These are phyloP conservation scores for Andrographis paniculata DNA, from an alignment of 305 asterid genomes.

Conservation along the genomic window DNA sequence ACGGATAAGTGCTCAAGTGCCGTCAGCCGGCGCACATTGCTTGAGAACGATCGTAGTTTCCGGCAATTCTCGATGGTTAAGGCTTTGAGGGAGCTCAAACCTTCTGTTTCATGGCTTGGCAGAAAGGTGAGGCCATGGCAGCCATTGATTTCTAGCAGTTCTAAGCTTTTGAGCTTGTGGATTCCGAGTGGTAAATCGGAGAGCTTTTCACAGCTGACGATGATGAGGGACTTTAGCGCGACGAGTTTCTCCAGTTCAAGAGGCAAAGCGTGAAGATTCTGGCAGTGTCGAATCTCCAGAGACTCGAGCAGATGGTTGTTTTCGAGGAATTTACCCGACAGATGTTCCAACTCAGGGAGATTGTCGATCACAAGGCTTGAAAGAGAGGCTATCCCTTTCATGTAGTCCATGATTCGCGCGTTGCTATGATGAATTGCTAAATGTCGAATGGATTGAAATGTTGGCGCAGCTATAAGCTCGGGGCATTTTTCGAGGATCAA, in stretches of 20 bases:
- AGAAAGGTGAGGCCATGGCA: constrained; percentile 16
- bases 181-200: constrained; percentile 15
- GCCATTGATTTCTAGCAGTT: constrained; percentile 15
- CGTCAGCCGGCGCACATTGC: constrained; percentile 16
- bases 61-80: constrained; percentile 21
- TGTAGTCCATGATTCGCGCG: constrained; percentile 12
- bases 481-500: constrained; percentile 18
- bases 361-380: constrained; percentile 9
- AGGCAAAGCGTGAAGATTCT: constrained; percentile 11
- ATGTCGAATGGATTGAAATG: constrained; percentile 15
- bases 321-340: constrained; percentile 12
- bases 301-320: constrained; percentile 7
- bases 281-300: constrained; percentile 16
- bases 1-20: constrained; percentile 20
- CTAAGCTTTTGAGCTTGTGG: constrained; percentile 12
- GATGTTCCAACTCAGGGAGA: constrained; percentile 10
- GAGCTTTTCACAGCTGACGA: constrained; percentile 16
- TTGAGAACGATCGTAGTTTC: constrained; percentile 15
- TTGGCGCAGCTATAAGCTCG: constrained; percentile 5
- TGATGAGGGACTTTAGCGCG: constrained; percentile 11
- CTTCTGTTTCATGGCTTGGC: constrained; percentile 19
- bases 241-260: constrained; percentile 13
- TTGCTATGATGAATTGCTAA: constrained; percentile 18
- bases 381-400: constrained; percentile 9
- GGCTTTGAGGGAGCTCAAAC: constrained; percentile 15